Conservation (phyloP, 768 basidiomycete species). For the Leccinum truebloodii region DNA sequence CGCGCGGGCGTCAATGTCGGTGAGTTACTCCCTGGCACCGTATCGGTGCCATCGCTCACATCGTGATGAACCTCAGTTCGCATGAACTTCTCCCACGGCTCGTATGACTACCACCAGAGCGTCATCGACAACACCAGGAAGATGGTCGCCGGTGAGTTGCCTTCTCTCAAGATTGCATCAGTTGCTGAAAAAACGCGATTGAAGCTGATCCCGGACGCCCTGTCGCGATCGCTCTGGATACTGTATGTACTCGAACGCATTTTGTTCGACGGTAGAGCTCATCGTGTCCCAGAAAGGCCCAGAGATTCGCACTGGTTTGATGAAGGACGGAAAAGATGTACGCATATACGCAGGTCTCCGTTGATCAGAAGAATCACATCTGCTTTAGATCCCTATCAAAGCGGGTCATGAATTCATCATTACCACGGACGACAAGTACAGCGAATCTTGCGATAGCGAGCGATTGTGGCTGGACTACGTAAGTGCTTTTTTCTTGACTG, state of each 20-base stretch:
- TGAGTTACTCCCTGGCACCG: constrained; percentile 41
- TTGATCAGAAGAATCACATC: constrained; percentile 6
- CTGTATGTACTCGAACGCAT: constrained; percentile 51
- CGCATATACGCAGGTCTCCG: constrained; percentile 34
- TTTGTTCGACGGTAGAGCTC: constrained; percentile 4
- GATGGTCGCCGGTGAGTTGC: constrained; percentile 68
- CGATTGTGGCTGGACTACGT: constrained; percentile 94
- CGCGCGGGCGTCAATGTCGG: constrained; percentile 97
- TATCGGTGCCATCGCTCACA: constrained; percentile 8
- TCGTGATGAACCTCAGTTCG: constrained; percentile 61
- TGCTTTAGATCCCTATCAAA: constrained; percentile 66
- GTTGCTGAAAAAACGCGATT: constrained; percentile 7
- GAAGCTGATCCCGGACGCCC: constrained; percentile 75
- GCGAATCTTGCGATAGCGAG: constrained; percentile 78
- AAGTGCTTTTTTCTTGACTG: constrained; percentile 32
- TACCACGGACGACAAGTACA: constrained; percentile 81
- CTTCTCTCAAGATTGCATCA: not conserved
- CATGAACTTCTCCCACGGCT: constrained; percentile 99
- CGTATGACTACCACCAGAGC: constrained; percentile 97
- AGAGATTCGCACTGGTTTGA: constrained; percentile 96
- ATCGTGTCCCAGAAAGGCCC: constrained; percentile 81
- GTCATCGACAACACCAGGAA: constrained; percentile 97
- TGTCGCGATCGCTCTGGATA: constrained; percentile 96
- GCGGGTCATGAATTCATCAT: constrained; percentile 95
- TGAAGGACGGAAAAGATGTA: constrained; percentile 84